phyloP scores from a whole-genome alignment of 148 eudicot genomes.

The Polygonum aviculare region DNA sequence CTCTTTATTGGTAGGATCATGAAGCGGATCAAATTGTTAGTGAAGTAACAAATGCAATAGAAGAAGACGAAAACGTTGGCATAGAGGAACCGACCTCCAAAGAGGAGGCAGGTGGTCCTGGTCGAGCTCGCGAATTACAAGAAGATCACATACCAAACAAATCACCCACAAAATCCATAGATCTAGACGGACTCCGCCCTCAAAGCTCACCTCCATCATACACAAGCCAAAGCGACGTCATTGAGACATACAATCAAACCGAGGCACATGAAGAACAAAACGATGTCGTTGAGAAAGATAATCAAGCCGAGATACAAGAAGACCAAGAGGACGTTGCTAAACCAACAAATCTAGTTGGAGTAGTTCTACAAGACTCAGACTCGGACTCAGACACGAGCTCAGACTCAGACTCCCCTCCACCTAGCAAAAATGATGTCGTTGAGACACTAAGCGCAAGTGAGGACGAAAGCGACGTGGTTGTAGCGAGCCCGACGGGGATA shows the following conservation, averaged over 20 bases:
- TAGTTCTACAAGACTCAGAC: background rate
- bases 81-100: background rate
- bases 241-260: background rate
- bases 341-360: too few relatives aligned
- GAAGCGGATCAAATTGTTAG: background rate
- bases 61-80: background rate
- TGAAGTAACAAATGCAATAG: background rate
- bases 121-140: background rate
- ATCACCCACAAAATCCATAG: background rate
- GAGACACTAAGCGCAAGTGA: background rate
- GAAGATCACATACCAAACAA: background rate
- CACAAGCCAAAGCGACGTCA: background rate
- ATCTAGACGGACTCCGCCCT: background rate
- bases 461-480: background rate
- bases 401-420: background rate
- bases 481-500: background rate
- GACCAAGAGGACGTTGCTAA: background rate
- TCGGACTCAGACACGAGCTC: background rate
- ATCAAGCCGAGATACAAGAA: background rate
- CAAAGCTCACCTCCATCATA: background rate
- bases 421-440: background rate
- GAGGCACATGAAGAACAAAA: background rate
- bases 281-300: background rate
- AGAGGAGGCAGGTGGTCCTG: background rate
- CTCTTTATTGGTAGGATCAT: background rate